Evolutionary conservation across 2,329 filamentous ascomycete species (phyloP).

Genomic region (Aspergillus clavatus): DNA sequence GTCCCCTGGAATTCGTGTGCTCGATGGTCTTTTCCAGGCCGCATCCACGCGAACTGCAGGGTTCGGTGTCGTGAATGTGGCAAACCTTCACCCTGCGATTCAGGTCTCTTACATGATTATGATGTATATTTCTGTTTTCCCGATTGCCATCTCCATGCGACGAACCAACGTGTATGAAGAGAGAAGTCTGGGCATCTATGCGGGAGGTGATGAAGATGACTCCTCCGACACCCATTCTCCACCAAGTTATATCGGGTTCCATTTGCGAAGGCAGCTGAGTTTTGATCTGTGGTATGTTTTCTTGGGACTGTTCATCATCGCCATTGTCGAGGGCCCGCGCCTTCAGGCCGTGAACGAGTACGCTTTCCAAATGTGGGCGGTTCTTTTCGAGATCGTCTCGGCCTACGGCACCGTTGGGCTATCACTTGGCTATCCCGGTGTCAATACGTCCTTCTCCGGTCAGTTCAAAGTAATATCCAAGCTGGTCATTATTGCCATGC

Average conservation of each 20-base stretch:
- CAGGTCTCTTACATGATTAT: conserved; percentile 94
- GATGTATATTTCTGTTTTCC: conserved; percentile 99
- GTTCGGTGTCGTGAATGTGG: conserved; percentile 74
- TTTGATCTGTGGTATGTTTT: conserved; percentile 99
- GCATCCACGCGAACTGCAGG: conserved; percentile 85
- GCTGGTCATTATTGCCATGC: conserved; percentile 63
- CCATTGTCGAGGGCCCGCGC: conserved; percentile 74
- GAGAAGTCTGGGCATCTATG: conserved; percentile 59
- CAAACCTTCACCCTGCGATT: conserved; percentile 77
- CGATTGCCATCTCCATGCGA: conserved; percentile 91
- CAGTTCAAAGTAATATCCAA: conserved; percentile 71
- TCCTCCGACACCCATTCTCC: conserved; percentile 53
- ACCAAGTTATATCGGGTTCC: conserved; percentile 80
- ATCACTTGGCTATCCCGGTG: conserved; percentile 71
- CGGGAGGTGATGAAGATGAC: conserved; percentile 55
- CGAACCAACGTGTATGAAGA: conserved; percentile 97
- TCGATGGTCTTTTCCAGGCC: conserved; percentile 87
- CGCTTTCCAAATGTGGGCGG: conserved; percentile 61
- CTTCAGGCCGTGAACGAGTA: conserved; percentile 59
- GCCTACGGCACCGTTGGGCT: conserved; percentile 94
- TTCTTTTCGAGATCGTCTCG: conserved; percentile 80
- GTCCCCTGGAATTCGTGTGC: conserved; percentile 67
- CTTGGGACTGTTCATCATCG: conserved; percentile 84
- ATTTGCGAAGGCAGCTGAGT: conserved; percentile 86
- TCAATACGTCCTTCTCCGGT: conserved; percentile 75